These are phyloP conservation scores for Aquilaria sinensis DNA, from an alignment of 345 rosid genomes.

Conservation along the genomic window DNA sequence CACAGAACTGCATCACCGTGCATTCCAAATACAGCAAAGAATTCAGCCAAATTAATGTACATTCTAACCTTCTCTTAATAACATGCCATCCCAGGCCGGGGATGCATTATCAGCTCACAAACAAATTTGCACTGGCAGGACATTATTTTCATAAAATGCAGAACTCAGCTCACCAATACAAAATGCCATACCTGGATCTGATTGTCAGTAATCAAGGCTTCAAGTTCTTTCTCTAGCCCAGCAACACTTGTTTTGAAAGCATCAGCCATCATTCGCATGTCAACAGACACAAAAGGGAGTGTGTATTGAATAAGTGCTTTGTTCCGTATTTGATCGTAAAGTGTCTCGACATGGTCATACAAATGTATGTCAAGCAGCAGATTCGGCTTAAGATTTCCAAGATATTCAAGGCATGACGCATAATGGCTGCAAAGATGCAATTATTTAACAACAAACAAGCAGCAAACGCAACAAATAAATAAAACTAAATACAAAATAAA, in stretches of 20 bases:
- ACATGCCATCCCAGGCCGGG: too few species aligned
- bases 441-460: background rate
- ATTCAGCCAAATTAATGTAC: too few species aligned
- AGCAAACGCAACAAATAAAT: too few species aligned
- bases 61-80: too few species aligned
- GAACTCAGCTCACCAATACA: background rate
- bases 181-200: slow-evolving; percentile 74
- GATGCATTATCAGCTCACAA: background rate
- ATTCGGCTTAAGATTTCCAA: slow-evolving; percentile 80
- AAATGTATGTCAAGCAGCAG: slow-evolving; percentile 89
- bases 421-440: slow-evolving; percentile 53
- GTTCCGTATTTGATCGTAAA: slow-evolving; percentile 89
- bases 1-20: too few species aligned
- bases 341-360: slow-evolving; percentile 78
- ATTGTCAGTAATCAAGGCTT: slow-evolving; percentile 82
- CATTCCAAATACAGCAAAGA: too few species aligned
- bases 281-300: slow-evolving; percentile 96
- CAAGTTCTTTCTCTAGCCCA: slow-evolving; percentile 85
- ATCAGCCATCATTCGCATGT: slow-evolving; percentile 91
- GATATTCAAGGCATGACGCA: slow-evolving; percentile 89
- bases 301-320: slow-evolving; percentile 97
- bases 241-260: slow-evolving; percentile 89
- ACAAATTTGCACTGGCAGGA: background rate
- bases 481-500: too few species aligned
- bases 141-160: background rate